These are phyloP conservation scores for Gossypioides kirkii DNA, from an alignment of 345 rosid genomes.

Conservation along the genomic window DNA sequence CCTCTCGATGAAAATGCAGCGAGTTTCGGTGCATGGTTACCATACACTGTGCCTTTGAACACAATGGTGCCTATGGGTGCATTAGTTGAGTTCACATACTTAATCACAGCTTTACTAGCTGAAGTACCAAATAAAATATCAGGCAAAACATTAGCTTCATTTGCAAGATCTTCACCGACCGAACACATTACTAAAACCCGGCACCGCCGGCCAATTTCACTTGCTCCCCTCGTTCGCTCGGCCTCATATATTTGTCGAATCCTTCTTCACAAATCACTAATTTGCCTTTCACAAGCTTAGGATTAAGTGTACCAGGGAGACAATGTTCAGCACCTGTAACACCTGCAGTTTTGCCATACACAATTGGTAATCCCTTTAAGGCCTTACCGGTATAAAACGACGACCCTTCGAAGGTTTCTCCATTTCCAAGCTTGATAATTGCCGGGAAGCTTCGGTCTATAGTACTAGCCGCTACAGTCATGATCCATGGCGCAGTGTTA, in stretches of 20 bases:
- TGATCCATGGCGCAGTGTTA: constrained; percentile 79
- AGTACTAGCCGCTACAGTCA: constrained; percentile 82
- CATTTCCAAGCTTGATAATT: constrained; percentile 43
- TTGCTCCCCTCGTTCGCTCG: constrained; percentile 24
- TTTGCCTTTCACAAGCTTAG: constrained; percentile 46
- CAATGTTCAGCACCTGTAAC: constrained; percentile 44
- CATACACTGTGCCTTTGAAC: constrained; percentile 26
- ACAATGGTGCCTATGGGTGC: constrained; percentile 44
- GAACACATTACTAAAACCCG: constrained; percentile 50
- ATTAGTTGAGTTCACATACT: constrained; percentile 33
- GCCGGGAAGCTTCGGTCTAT: constrained; percentile 68
- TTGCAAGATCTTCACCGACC: constrained; percentile 60
- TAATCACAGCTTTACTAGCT: constrained; percentile 36
- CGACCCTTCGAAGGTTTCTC: constrained; percentile 41
- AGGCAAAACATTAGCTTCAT: constrained; percentile 58
- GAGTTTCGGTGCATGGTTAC: constrained; percentile 14
- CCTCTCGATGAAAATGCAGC: constrained; percentile 27
- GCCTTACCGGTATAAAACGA: constrained; percentile 41
- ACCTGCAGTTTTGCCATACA: constrained; percentile 53
- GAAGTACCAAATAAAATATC: constrained; percentile 46
- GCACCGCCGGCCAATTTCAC: constrained; percentile 59
- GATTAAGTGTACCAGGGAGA: constrained; percentile 23
- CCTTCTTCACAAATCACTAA: constrained; percentile 47
- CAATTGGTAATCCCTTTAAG: constrained; percentile 38
- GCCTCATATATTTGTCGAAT: constrained; percentile 20